These are phyloP conservation scores for Heteromeles arbutifolia DNA, from an alignment of 306 rosid genomes.

Conservation along the genomic window DNA sequence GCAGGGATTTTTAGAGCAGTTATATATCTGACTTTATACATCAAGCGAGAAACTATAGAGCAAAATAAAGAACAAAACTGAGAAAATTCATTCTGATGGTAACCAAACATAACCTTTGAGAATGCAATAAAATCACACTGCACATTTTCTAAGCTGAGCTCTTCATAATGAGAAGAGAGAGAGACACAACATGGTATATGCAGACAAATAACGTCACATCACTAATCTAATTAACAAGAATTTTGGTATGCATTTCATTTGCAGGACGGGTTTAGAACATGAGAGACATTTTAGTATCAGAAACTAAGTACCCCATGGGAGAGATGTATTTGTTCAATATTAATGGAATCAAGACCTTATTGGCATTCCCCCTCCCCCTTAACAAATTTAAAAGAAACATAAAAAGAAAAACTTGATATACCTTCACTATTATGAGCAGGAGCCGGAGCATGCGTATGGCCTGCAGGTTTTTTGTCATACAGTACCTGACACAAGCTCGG, in stretches of 20 bases:
- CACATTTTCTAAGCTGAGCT: not conserved
- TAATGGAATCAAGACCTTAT: not conserved
- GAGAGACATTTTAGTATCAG: not conserved
- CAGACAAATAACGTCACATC: not conserved
- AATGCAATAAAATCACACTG: not conserved
- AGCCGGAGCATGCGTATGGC: conserved; percentile 18
- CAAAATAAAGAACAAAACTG: not conserved
- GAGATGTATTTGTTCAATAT: not conserved
- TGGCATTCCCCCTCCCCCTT: not conserved
- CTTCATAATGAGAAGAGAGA: not conserved
- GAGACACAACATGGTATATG: not conserved
- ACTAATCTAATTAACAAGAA: not conserved
- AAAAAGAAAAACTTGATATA: conserved; percentile 2
- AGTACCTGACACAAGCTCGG: conserved; percentile 43
- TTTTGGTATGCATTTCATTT: too few species aligned
- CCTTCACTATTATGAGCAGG: conserved; percentile 38
- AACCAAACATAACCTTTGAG: not conserved
- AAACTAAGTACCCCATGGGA: not conserved
- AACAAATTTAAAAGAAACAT: not conserved
- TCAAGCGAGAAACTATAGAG: not conserved
- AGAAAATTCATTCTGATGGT: not conserved
- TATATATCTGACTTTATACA: too few species aligned
- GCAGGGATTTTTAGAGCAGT: too few species aligned
- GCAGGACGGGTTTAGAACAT: too few species aligned
- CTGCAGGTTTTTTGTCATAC: conserved; percentile 53